phyloP scores from a whole-genome alignment of 2,329 filamentous ascomycete genomes.

The Colletotrichum spinosum region DNA sequence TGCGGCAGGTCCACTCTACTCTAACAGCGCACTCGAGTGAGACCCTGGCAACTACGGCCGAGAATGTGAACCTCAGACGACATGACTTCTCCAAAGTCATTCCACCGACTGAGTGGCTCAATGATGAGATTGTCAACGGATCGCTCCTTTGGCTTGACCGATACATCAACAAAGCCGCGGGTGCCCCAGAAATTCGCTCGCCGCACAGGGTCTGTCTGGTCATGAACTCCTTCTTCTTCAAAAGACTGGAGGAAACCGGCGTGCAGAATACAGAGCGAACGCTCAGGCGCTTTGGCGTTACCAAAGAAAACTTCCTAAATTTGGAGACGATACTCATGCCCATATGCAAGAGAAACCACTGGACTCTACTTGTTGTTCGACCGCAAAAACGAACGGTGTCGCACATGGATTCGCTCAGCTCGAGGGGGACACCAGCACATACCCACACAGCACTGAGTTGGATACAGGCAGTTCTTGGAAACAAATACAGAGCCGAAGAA shows the following conservation, averaged over 20 bases:
- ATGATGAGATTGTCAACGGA: slow-evolving; percentile 81
- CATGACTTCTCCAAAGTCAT: slow-evolving; percentile 75
- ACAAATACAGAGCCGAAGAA: slow-evolving; percentile 65
- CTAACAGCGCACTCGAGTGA: slow-evolving; percentile 8
- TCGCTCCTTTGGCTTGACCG: slow-evolving; percentile 71
- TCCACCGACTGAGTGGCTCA: slow-evolving; percentile 72
- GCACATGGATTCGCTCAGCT: slow-evolving; percentile 76
- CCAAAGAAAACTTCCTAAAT: slow-evolving; percentile 71
- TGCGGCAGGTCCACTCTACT: slow-evolving; percentile 12
- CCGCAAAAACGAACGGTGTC: slow-evolving; percentile 70
- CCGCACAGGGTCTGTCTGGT: slow-evolving; percentile 69
- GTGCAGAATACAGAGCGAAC: slow-evolving; percentile 63
- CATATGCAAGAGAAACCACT: slow-evolving; percentile 73
- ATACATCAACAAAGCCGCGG: slow-evolving; percentile 67
- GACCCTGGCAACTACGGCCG: slow-evolving; percentile 29
- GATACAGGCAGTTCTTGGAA: slow-evolving; percentile 67
- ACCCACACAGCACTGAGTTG: slow-evolving; percentile 61
- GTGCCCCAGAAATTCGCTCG: slow-evolving; percentile 55
- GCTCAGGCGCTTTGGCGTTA: slow-evolving; percentile 67
- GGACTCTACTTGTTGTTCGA: slow-evolving; percentile 77
- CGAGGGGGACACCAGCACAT: slow-evolving; percentile 52
- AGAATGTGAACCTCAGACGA: slow-evolving; percentile 43
- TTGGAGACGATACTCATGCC: slow-evolving; percentile 77
- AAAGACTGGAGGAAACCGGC: slow-evolving; percentile 61
- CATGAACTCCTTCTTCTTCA: slow-evolving; percentile 76